Base-by-base conservation (phyloP, 176 grass and related monocot genomes). In the Chrysopogon serrulatus region DNA sequence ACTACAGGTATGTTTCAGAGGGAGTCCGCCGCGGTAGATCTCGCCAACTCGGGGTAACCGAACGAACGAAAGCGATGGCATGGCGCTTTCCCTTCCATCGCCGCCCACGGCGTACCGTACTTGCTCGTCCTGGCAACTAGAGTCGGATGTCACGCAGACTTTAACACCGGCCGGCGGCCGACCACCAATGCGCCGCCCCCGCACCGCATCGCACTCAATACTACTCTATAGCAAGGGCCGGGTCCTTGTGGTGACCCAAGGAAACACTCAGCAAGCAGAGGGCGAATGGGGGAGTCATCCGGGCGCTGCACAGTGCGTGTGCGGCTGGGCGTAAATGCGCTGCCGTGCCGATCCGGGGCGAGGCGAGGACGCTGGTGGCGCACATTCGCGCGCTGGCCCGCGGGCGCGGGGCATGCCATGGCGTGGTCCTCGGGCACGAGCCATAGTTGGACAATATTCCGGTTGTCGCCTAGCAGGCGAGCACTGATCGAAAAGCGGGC, bases 361-460 rank as follows among this genome's bases (percentile, higher is more conserved):
- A n/a, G 16, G 39, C 10, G 30, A 36, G 54, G 11, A 24, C 39
- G 30, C 31, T n/a, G n/a, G n/a, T n/a, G 21, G 34, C 35, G 62
- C 62, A 68, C 49, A 73, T 57, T 85, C 13, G 33, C 36, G 43
- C 62, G 73, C 48, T 18, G 74, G 35, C 42, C 71, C 34, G 71
- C 24, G 31, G 34, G n/a, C n/a, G n/a, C n/a, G n/a, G n/a, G n/a
- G 28, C 39, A 42, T 11, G 43, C 23, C n/a, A 13, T 11, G 5
- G 24, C 82, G 42, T 74, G 79, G 47, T 66, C 70, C 76, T 47
- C 15, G 57, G 49, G 48, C 64, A 42, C 71, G 45, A 75, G 71
- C 30, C 34, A 49, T 42, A 30, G 48, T 70, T 57, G 73, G 73
- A 65, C 57, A 77, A 83, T 71, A 83, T 83, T 88, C 86, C 32